Evolutionary conservation across 2,329 filamentous ascomycete genomes (phyloP).

Genomic region (Aspergillus persii): DNA sequence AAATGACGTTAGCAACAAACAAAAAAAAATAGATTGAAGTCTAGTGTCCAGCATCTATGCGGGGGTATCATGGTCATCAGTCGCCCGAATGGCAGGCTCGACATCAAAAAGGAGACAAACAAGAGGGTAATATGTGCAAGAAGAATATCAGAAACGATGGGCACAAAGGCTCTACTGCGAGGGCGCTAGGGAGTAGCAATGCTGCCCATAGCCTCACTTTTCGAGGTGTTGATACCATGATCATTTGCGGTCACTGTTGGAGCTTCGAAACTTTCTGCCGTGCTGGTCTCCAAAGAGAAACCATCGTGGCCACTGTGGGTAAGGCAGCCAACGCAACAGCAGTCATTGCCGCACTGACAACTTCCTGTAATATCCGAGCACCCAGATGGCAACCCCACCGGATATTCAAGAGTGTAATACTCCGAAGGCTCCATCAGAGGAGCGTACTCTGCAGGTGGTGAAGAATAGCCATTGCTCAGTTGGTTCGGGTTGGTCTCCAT

Average conservation of each 20-base stretch:
- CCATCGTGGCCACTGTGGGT: constrained; percentile 53
- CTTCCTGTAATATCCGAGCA: constrained; percentile 51
- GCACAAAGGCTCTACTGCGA: constrained; percentile 13
- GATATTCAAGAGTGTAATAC: constrained; percentile 44
- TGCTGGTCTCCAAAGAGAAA: constrained; percentile 31
- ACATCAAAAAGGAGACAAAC: not conserved
- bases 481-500: constrained; percentile 13
- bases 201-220: constrained; percentile 18
- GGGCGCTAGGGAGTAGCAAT: constrained; percentile 21
- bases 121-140: not conserved
- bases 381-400: constrained; percentile 35
- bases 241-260: constrained; percentile 2
- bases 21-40: constrained; percentile 1
- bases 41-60: constrained; percentile 16
- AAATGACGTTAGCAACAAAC: not conserved
- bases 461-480: constrained; percentile 25
- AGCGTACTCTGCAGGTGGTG: constrained; percentile 23
- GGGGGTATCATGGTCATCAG: constrained; percentile 32
- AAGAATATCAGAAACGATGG: not conserved
- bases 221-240: constrained; percentile 11
- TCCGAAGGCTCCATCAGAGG: constrained; percentile 41
- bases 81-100: constrained; percentile 12
- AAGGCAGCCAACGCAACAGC: constrained; percentile 52
- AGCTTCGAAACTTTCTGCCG: constrained; percentile 4
- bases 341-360: constrained; percentile 53